Evolutionary conservation across 2,329 filamentous ascomycete genomes (phyloP), one percentile per base, ranked within the genome.

Genomic region (Neoscytalidium dimidiatum): DNA sequence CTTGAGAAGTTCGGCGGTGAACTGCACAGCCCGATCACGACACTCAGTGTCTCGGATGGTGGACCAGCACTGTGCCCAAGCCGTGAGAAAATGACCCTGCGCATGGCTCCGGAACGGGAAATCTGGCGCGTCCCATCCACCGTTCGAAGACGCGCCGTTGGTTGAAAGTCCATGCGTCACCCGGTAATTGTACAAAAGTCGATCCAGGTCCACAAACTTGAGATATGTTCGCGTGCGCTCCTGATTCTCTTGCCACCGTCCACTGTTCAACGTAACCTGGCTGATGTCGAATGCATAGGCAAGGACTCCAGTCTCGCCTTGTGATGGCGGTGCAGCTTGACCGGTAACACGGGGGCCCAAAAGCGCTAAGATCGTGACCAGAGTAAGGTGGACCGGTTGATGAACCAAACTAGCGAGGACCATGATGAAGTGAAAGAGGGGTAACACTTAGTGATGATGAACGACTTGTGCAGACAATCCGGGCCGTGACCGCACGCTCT

Each of bases 71-170:
- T 83, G 78, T 1, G 81, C 74, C 83, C 82, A 85, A 0, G 80
- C 83, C 1, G 77, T 82, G 33, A 85, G 77, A 33, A 80, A 80
- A 69, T 85, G 84, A 0, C 84, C 84, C 65, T 86, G 84, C 21
- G 78, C 68, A 57, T 85, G 84, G 0, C 78, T 79, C 14, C 83
- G 79, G 69, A 86, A 86, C 0, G 84, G 83, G 49, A 86, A 85
- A 52, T 80, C 74, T 0, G 84, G 84, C 1, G 81, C 81, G 70
- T 86, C 84, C 84, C 84, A 85, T 2, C 83, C 84, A 2, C 82
- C 82, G 53, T 83, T 83, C 5, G 75, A 56, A 1, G 72, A 67
- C 1, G 83, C 83, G 1, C 80, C 80, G 2, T 81, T 75, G 8
- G 82, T 85, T 3, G 78, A 79, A 0, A 84, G 68, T 19, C 77